Conservation (phyloP, 2,329 filamentous ascomycete genomes). For the Lachnellula hyalina region DNA sequence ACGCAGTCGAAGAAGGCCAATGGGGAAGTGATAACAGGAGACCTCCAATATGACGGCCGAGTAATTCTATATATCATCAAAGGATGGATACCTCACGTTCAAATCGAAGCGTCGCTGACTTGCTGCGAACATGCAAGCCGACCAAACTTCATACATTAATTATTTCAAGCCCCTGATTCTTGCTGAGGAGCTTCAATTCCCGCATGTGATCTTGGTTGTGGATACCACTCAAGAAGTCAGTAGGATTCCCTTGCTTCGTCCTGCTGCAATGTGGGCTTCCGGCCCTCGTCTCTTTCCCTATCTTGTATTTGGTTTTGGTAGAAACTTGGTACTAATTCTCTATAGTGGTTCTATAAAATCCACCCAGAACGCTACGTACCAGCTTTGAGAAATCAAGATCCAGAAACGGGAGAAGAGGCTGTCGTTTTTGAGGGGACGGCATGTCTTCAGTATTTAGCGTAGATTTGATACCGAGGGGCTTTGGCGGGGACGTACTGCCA, state of each 20-base stretch:
- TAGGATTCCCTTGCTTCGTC: no score
- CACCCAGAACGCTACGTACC: conserved; percentile 36
- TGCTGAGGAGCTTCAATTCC: conserved; percentile 31
- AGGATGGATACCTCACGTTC: no score
- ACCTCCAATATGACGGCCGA: conserved; percentile 3
- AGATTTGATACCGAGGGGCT: conserved; percentile 34
- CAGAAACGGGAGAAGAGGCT: conserved; percentile 26
- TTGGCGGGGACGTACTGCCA: conserved; percentile 29
- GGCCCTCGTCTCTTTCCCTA: no score
- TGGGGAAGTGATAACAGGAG: neutral
- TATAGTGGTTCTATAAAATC: conserved; percentile 32
- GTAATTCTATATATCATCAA: conserved; percentile 8
- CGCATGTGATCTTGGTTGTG: conserved; percentile 32
- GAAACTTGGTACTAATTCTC: no score
- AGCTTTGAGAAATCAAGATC: conserved; percentile 30
- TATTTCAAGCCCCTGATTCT: conserved; percentile 37
- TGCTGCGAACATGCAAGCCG: no score
- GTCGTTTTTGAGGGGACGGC: conserved; percentile 36
- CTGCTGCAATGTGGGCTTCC: no score
- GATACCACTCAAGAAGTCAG: conserved; percentile 30
- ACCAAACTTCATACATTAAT: conserved; percentile 35
- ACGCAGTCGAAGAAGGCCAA: neutral
- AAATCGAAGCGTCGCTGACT: no score
- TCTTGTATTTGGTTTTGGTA: no score
- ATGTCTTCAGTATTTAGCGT: conserved; percentile 34